A percentile compares a stretch with the other conserved stretches of the same genome.
Evolutionary conservation across 371 early-diverging fungal genomes (phyloP).

Genomic region (Syncephalastrum racemosum): DNA sequence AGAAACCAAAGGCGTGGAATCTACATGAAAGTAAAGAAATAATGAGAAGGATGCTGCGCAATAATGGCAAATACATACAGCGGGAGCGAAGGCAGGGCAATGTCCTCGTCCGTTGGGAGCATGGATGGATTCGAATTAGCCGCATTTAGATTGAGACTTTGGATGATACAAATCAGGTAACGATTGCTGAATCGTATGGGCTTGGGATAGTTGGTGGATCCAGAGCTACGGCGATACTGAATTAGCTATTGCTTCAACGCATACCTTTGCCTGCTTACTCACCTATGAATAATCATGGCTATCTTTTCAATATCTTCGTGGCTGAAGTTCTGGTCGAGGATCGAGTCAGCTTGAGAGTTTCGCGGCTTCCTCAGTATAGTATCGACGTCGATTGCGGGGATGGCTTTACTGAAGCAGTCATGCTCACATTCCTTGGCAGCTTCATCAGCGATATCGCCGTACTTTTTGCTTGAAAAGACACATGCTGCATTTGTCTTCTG

Average conservation of each 20-base stretch:
- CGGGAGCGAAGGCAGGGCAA: slow-evolving; percentile 6
- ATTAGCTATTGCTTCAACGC: neutral
- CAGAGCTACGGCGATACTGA: slow-evolving; percentile 13
- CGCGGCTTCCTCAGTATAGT: slow-evolving; percentile 71
- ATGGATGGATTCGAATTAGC: no score
- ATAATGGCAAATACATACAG: neutral
- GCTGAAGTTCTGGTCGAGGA: slow-evolving; percentile 1
- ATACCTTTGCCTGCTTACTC: neutral
- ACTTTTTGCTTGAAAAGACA: slow-evolving; percentile 12
- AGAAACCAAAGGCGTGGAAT: slow-evolving; percentile 11
- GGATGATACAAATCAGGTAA: slow-evolving; percentile 7
- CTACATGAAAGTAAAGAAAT: no score
- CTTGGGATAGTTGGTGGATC: slow-evolving; percentile 21
- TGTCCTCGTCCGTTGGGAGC: neutral
- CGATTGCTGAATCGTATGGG: slow-evolving; percentile 25
- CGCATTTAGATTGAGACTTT: neutral
- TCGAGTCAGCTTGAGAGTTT: neutral
- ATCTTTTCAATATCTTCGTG: slow-evolving; percentile 9
- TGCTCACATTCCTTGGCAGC: neutral
- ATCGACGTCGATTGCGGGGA: slow-evolving; percentile 84
- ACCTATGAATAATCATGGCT: slow-evolving; percentile 14
- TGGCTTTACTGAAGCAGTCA: slow-evolving; percentile 63
- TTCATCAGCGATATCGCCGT: neutral
- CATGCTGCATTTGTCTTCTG: slow-evolving; percentile 11
- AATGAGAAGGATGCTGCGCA: no score